Evolutionary conservation across 2,329 filamentous ascomycete species (phyloP), one percentile per base, ranked within the genome.

Genomic region (Aspergillus ibericus): DNA sequence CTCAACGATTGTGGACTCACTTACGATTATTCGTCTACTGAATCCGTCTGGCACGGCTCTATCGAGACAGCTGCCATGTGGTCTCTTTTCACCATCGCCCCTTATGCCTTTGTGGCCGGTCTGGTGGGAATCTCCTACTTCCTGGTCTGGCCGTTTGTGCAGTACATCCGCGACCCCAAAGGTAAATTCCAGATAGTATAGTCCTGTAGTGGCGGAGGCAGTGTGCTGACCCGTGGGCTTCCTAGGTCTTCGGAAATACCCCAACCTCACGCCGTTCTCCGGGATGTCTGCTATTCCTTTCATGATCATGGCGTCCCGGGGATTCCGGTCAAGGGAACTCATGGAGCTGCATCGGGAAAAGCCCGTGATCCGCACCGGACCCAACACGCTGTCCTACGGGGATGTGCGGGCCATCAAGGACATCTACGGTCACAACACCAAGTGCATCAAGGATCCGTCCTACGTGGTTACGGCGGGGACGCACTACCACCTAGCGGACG

Each of bases 401-500:
- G 72, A 75, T 54, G 62, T 72, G 9, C 64, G 66, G n/a, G 80
- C 79, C 20, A 80, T 81, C 63, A 81, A 81, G 64, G 79, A 81
- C 36, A 82, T 82, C 50, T 82, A 82, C 58, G 80, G 80, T 22
- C 81, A 84, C 59, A 78, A 78, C 46, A 80, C 82, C 2, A 77
- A 76, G 27, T 83, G 81, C 62, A 75, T 71, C 38, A 84, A 85
- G 64, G 82, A 82, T 20, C 70, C 70, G 2, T 78, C 77, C n/a
- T 84, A 84, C 58, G 60, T 72, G 9, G 66, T 78, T 22, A 72
- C 77, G 0, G 72, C 81, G 0, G 81, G 82, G 2, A 76, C 77
- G 0, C 82, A 85, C 66, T 80, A 72, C 62, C 79, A 84, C 56
- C 77, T 85, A 3, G 80, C 81, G 27, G 82, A 84, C 65, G 81